phyloP scores from a whole-genome alignment of 495 filamentous ascomycete genomes.

The Aspergillus leporis region DNA sequence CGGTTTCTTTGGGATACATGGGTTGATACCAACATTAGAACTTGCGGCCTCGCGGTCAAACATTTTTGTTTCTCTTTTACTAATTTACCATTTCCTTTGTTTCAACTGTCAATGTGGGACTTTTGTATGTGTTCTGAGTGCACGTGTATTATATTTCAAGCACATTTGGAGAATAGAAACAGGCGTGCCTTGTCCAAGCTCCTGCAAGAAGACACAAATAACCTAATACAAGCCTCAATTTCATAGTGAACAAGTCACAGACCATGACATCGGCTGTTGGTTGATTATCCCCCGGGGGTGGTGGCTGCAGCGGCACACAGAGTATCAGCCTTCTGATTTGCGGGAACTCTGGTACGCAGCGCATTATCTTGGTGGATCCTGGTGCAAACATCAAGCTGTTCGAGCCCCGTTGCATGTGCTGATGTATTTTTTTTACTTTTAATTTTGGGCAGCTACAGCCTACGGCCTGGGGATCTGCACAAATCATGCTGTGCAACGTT shows the following conservation, averaged over 20 bases:
- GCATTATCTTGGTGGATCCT: conserved; percentile 26
- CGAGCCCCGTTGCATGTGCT: conserved; percentile 21
- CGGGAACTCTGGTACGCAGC: conserved; percentile 10
- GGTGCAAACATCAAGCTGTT: conserved; percentile 22
- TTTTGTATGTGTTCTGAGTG: conserved; percentile 15
- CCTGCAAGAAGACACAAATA: conserved; percentile 12
- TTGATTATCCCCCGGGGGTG: conserved; percentile 16
- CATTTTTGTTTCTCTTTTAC: conserved; percentile 26
- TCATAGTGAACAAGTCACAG: conserved; percentile 9
- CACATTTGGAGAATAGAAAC: conserved; percentile 20
- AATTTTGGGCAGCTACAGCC: conserved; percentile 30
- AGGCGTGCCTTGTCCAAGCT: conserved; percentile 11
- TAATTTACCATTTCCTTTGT: conserved; percentile 16
- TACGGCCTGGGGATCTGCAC: conserved; percentile 18
- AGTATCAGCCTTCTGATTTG: conserved; percentile 19
- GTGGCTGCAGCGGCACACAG: conserved; percentile 14
- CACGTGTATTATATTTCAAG: conserved; percentile 19
- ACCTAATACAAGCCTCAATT: conserved; percentile 12
- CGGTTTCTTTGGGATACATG: conserved; percentile 43
- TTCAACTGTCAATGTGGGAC: conserved; percentile 16
- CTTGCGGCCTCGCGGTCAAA: conserved; percentile 47
- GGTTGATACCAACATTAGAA: conserved; percentile 51
- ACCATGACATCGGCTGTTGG: conserved; percentile 14
- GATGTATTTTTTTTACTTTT: conserved; percentile 6
- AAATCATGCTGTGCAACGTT: conserved; percentile 27